A percentile compares a stretch with the other conserved stretches of the same genome.
phyloP scores from a whole-genome alignment of 139 green algal genomes.

The Asterochloris erici region DNA sequence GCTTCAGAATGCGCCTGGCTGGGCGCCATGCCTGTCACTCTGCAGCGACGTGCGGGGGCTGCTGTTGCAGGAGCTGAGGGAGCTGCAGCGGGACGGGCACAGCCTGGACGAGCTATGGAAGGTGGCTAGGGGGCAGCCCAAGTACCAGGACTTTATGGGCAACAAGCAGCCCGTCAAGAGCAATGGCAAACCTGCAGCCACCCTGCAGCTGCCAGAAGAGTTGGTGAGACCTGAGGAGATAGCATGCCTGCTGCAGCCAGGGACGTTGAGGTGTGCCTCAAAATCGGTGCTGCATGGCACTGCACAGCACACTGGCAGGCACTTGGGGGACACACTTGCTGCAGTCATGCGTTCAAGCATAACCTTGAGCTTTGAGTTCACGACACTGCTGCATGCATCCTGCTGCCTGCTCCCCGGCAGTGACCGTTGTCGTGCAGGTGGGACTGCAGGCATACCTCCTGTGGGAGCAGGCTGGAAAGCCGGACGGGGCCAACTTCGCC shows the following conservation, averaged over 20 bases:
- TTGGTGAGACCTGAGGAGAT: constrained; percentile 10
- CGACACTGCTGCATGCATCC: background rate
- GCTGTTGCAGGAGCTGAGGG: constrained; percentile 53
- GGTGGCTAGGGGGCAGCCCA: constrained; percentile 52
- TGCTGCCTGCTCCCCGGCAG: background rate
- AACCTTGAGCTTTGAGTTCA: background rate
- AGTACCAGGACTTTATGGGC: constrained; percentile 50
- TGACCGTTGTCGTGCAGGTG: constrained; percentile 26
- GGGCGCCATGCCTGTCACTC: background rate
- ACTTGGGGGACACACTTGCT: background rate
- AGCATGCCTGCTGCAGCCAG: background rate
- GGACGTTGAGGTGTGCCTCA: background rate
- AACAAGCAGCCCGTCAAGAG: background rate
- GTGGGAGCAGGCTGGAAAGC: constrained; percentile 80
- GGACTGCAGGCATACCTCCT: constrained; percentile 77
- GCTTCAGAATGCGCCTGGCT: background rate
- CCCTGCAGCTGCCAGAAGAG: constrained; percentile 21
- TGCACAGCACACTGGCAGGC: background rate
- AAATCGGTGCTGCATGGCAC: no score
- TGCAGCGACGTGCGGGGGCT: background rate
- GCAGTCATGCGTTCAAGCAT: background rate
- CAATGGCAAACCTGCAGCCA: constrained; percentile 1
- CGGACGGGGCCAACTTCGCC: constrained; percentile 74
- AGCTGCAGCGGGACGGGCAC: constrained; percentile 43
- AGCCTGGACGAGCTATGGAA: constrained; percentile 69